Evolutionary conservation across 495 filamentous ascomycete genomes (phyloP).

Genomic region (Daldinia childiae): DNA sequence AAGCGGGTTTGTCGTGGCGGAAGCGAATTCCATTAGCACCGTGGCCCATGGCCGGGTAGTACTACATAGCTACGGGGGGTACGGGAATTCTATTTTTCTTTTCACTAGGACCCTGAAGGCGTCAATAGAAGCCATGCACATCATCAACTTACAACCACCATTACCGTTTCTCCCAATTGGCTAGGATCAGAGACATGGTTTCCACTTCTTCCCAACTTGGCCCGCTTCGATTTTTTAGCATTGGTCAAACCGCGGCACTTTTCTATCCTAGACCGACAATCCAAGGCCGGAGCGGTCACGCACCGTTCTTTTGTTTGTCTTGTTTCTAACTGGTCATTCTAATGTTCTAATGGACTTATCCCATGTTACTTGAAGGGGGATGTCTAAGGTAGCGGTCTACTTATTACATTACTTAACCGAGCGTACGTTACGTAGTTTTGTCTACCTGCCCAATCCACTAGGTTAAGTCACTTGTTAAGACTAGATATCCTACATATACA

Average conservation of each 20-base stretch:
- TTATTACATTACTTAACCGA: conserved; percentile 10
- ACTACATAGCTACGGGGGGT: conserved; percentile 9
- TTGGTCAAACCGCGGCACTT: conserved; percentile 37
- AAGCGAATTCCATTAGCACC: conserved; percentile 37
- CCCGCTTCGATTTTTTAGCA: conserved; percentile 26
- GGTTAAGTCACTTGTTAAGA: conserved; percentile 1
- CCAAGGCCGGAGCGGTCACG: conserved; percentile 35
- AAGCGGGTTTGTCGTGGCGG: conserved; percentile 40
- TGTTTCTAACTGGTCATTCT: too few relatives aligned
- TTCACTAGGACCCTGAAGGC: conserved; percentile 25
- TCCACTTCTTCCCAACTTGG: conserved; percentile 31
- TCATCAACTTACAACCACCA: conserved; percentile 39
- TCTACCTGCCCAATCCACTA: conserved; percentile 4
- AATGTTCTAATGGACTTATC: neutral
- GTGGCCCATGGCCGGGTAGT: neutral
- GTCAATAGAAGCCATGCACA: conserved; percentile 44
- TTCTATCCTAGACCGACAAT: conserved; percentile 34
- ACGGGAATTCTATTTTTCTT: neutral
- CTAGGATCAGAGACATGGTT: conserved; percentile 20
- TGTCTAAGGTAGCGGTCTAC: conserved; percentile 37
- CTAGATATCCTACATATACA: neutral
- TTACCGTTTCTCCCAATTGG: conserved; percentile 44
- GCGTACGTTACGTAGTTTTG: neutral
- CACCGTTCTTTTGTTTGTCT: conserved; percentile 31
- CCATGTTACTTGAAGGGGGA: conserved; percentile 11